Percentiles rank a stretch among this genome's conserved stretches.
These are phyloP conservation scores for Pestalotiopsis sp. DNA, from an alignment of 2,329 filamentous ascomycete species.

Conservation along the genomic window DNA sequence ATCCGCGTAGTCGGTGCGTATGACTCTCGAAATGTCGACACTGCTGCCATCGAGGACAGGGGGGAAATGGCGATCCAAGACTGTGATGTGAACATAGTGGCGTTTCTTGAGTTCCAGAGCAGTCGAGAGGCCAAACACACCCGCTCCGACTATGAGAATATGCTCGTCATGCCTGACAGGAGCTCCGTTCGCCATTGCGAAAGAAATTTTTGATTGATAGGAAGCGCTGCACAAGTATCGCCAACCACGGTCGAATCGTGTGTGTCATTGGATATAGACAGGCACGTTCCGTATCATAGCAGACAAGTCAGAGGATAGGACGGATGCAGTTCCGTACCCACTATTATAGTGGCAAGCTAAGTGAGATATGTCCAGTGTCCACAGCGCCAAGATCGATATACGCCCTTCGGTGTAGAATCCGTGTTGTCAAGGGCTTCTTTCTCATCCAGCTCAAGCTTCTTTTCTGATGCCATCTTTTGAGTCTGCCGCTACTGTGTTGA, in stretches of 20 bases:
- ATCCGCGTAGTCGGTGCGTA: conserved; percentile 5
- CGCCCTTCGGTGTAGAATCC: no score
- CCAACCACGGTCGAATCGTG: neutral
- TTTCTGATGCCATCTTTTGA: no score
- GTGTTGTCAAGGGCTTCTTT: no score
- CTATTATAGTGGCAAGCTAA: neutral
- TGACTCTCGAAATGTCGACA: conserved; percentile 4
- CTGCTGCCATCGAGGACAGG: conserved; percentile 3
- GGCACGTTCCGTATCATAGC: neutral
- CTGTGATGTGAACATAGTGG: conserved; percentile 47
- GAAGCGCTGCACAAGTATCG: neutral
- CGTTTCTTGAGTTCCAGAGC: conserved; percentile 43
- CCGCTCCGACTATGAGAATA: conserved; percentile 42
- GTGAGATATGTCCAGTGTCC: neutral
- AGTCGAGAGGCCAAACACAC: conserved; percentile 42
- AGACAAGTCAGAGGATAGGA: neutral
- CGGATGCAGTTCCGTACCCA: neutral
- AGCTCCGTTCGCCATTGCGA: neutral
- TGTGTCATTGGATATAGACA: neutral
- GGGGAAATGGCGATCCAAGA: conserved; percentile 39
- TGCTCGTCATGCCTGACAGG: neutral
- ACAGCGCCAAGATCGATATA: no score
- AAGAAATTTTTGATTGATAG: no score
- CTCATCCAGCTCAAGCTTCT: no score
- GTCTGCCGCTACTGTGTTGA: no score